Percentiles rank a stretch among this genome's conserved stretches.
phyloP scores from a whole-genome alignment of 768 basidiomycete genomes.

The Glaciozyma martinii region DNA sequence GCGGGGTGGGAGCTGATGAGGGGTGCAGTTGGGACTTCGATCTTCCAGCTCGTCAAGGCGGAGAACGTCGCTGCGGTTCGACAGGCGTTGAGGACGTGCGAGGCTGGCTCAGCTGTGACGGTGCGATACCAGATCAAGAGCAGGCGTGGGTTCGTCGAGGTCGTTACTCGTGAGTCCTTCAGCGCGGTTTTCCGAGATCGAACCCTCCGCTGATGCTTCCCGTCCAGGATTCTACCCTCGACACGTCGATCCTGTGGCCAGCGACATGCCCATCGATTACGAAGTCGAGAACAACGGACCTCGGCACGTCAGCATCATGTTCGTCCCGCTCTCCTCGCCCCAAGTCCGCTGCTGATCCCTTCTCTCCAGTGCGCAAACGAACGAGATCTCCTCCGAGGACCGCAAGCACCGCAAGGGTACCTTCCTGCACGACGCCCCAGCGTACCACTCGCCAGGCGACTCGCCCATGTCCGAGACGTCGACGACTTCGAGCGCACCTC shows the following conservation, averaged over 20 bases:
- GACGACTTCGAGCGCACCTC: not conserved
- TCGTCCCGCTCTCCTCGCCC: not conserved
- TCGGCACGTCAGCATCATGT: conserved; percentile 25
- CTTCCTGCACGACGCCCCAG: conserved; percentile 14
- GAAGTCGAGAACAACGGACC: conserved; percentile 1
- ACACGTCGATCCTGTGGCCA: conserved; percentile 9
- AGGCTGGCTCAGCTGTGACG: conserved; percentile 32
- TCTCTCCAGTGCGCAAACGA: conserved; percentile 21
- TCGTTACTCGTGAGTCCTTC: conserved; percentile 35
- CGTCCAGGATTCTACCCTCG: conserved; percentile 25
- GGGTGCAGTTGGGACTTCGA: conserved; percentile 28
- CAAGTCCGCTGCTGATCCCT: not conserved
- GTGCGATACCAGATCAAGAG: conserved; percentile 39
- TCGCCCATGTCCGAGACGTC: conserved; percentile 1
- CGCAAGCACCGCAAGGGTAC: conserved; percentile 16
- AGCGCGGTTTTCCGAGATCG: not conserved
- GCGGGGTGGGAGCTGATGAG: not conserved
- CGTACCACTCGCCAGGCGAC: conserved; percentile 18
- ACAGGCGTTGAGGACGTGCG: conserved; percentile 35
- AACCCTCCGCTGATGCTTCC: not conserved
- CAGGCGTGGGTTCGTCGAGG: conserved; percentile 37
- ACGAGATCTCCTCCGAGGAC: conserved; percentile 22
- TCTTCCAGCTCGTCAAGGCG: conserved; percentile 38
- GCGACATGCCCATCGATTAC: not conserved
- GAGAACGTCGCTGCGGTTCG: conserved; percentile 32